These are phyloP conservation scores for Brettanomyces naardenensis DNA, from an alignment of 805 yeast genomes.

Conservation along the genomic window DNA sequence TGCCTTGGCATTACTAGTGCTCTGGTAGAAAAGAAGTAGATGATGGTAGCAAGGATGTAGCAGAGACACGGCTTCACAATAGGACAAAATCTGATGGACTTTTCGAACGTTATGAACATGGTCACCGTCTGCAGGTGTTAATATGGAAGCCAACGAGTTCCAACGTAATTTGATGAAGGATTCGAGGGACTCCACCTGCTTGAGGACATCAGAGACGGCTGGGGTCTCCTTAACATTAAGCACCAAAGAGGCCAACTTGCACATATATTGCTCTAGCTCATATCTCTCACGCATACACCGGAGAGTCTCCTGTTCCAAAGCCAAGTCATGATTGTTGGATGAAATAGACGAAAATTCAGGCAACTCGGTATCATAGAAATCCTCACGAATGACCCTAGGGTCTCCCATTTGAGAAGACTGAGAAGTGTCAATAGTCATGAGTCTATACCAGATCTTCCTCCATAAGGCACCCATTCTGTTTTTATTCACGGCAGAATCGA, in stretches of 20 bases:
- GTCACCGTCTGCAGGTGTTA: slow-evolving; percentile 18
- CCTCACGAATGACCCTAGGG: slow-evolving; percentile 31
- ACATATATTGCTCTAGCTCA: slow-evolving; percentile 24
- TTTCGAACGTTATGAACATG: slow-evolving; percentile 17
- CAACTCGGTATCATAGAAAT: slow-evolving; percentile 41
- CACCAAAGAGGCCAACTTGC: slow-evolving; percentile 29
- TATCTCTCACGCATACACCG: slow-evolving; percentile 24
- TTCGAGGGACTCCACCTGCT: slow-evolving; percentile 32
- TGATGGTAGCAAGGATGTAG: slow-evolving; percentile 33
- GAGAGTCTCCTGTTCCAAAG: slow-evolving; percentile 34
- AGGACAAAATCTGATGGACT: slow-evolving; percentile 15
- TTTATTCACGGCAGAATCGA: slow-evolving; percentile 16
- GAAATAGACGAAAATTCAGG: slow-evolving; percentile 33
- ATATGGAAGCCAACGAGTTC: slow-evolving; percentile 21
- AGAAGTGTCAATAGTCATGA: slow-evolving; percentile 37
- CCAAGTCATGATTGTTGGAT: slow-evolving; percentile 30
- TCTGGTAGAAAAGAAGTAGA: slow-evolving; percentile 33
- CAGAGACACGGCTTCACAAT: slow-evolving; percentile 24
- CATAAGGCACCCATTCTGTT: slow-evolving; percentile 33
- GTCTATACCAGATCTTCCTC: slow-evolving; percentile 52
- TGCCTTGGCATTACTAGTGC: slow-evolving; percentile 22
- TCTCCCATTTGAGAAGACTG: slow-evolving; percentile 42
- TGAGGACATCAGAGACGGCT: slow-evolving; percentile 29
- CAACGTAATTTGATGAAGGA: slow-evolving; percentile 21
- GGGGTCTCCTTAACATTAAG: slow-evolving; percentile 33